A percentile compares a stretch with the other conserved stretches of the same genome.
Evolutionary conservation across 495 filamentous ascomycete genomes (phyloP).

Genomic region (Hypoxylon subgilvum): DNA sequence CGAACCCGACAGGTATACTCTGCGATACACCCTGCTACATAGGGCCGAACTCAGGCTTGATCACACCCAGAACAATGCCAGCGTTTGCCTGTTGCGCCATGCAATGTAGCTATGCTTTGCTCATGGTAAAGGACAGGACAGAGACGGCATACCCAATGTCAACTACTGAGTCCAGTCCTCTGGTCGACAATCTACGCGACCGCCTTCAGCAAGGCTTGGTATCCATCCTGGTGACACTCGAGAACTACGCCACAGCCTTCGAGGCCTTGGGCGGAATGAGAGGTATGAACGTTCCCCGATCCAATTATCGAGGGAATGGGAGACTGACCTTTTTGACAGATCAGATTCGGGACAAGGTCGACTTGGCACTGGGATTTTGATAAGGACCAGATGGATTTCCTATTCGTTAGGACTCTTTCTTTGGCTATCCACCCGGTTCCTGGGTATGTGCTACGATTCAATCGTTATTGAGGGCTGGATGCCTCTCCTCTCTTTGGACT

Average conservation of each 20-base stretch:
- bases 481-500: conserved; percentile 25
- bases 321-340: conserved; percentile 23
- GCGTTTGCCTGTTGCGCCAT: conserved; percentile 67
- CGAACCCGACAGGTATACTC: conserved; percentile 48
- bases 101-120: conserved; percentile 67
- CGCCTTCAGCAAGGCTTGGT: conserved; percentile 62
- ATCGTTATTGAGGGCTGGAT: conserved; percentile 19
- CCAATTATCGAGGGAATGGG: neutral
- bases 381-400: neutral
- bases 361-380: conserved; percentile 37
- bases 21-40: conserved; percentile 43
- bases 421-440: neutral
- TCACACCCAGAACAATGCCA: conserved; percentile 62
- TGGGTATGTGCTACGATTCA: conserved; percentile 2
- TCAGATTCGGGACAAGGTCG: conserved; percentile 44
- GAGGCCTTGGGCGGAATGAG: conserved; percentile 68
- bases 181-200: conserved; percentile 53
- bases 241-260: conserved; percentile 64
- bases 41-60: conserved; percentile 30
- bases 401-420: neutral
- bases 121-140: conserved; percentile 62
- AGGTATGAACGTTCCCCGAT: conserved; percentile 47
- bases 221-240: conserved; percentile 56
- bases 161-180: conserved; percentile 43
- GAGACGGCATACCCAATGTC: conserved; percentile 50